Percentiles rank a stretch among this genome's conserved stretches.
Evolutionary conservation across 352 stramenopile species (phyloP).

Genomic region (Phytophthora multivora): DNA sequence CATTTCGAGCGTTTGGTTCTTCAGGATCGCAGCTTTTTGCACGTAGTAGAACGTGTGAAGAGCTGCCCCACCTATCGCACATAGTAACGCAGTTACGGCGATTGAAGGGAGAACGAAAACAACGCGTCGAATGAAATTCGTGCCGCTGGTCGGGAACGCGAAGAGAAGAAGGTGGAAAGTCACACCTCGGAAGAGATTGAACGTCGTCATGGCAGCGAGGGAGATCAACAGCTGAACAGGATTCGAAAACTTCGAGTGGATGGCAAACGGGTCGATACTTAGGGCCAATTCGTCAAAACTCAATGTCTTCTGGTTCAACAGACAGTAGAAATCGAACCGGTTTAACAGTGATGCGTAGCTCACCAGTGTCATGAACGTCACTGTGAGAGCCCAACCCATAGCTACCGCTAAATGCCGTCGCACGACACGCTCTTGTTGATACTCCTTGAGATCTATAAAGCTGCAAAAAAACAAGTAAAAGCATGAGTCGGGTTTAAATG

Average conservation of each 20-base stretch:
- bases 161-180: slow-evolving; percentile 61
- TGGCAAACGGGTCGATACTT: slow-evolving; percentile 43
- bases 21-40: slow-evolving; percentile 47
- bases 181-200: slow-evolving; percentile 64
- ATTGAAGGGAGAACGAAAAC: slow-evolving; percentile 47
- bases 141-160: slow-evolving; percentile 53
- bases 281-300: slow-evolving; percentile 49
- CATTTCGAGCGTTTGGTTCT: slow-evolving; percentile 21
- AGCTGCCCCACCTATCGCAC: slow-evolving; percentile 38
- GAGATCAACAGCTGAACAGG: slow-evolving; percentile 44
- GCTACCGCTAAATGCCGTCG: slow-evolving; percentile 42
- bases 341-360: slow-evolving; percentile 67
- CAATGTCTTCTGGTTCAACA: slow-evolving; percentile 32
- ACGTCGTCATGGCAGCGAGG: slow-evolving; percentile 55
- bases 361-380: slow-evolving; percentile 57
- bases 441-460: slow-evolving; percentile 74
- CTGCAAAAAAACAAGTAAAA: slow-evolving; percentile 28
- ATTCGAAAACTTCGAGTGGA: slow-evolving; percentile 44
- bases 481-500: background rate
- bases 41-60: slow-evolving; percentile 69
- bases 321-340: slow-evolving; percentile 59
- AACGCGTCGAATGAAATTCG: slow-evolving; percentile 46
- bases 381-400: slow-evolving; percentile 43
- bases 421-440: slow-evolving; percentile 57
- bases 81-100: slow-evolving; percentile 45